Percentiles rank a stretch among this genome's conserved stretches.
Conservation (phyloP, 73 alveolate species). For the Breviolum minutum region DNA sequence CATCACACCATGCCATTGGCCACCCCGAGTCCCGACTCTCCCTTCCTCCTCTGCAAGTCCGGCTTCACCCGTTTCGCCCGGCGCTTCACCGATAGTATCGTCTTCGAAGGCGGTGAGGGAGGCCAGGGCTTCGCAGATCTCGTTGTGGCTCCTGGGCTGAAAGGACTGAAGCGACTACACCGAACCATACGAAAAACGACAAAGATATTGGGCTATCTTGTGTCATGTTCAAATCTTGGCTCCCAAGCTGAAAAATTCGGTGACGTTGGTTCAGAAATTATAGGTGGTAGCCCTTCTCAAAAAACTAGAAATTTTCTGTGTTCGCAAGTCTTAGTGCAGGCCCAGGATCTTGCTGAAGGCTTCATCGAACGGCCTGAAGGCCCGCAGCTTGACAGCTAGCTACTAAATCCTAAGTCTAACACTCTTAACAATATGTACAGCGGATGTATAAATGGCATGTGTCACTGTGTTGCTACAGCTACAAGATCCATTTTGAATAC, state of each 20-base stretch:
- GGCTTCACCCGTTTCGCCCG: neutral
- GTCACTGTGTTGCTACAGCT: too few species aligned
- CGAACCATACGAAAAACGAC: too few species aligned
- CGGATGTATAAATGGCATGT: neutral
- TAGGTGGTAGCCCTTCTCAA: neutral
- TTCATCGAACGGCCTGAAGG: slow-evolving; percentile 73
- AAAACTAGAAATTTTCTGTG: too few species aligned
- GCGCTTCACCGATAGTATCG: neutral
- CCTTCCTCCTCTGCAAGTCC: neutral
- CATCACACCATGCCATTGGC: too few species aligned
- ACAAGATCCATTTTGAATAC: too few species aligned
- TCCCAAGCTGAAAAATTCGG: neutral
- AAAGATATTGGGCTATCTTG: too few species aligned
- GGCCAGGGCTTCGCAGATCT: slow-evolving; percentile 78
- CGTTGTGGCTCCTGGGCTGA: slow-evolving; percentile 63
- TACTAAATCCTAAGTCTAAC: neutral
- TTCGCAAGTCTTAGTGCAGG: neutral
- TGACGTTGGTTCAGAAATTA: neutral
- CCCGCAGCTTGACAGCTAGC: neutral
- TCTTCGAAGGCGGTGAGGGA: slow-evolving; percentile 64
- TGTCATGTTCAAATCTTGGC: neutral
- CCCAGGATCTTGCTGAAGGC: slow-evolving; percentile 83
- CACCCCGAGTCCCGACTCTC: neutral
- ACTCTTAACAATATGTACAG: neutral
- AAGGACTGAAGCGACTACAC: neutral